Evolutionary conservation across 148 eudicot genomes (phyloP).

Genomic region (Rhododendron griersonianum): DNA sequence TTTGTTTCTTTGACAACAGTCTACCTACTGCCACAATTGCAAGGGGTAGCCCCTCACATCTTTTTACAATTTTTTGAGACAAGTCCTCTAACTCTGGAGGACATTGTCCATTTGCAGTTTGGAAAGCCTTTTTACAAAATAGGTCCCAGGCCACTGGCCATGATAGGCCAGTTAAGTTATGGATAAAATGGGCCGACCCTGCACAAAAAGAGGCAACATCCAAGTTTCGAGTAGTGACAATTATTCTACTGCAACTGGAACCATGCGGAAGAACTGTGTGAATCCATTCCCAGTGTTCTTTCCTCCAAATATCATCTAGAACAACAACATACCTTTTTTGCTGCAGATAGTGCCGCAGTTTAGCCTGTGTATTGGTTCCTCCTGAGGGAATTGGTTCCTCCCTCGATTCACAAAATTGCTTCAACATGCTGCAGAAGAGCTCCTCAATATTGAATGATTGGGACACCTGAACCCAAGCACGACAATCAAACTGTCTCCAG

Average conservation of each 20-base stretch:
- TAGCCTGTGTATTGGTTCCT: not conserved
- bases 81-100: slow-evolving; percentile 10
- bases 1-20: not conserved
- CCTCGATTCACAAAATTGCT: not conserved
- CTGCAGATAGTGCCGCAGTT: not conserved
- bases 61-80: slow-evolving; percentile 18
- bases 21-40: slow-evolving; percentile 21
- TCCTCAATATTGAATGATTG: not conserved
- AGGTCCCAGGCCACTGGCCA: not conserved
- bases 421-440: not conserved
- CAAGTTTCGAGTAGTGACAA: slow-evolving; percentile 18
- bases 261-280: slow-evolving; percentile 6
- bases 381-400: not conserved
- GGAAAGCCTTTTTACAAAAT: slow-evolving; percentile 21
- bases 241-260: slow-evolving; percentile 12
- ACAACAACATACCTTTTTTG: slow-evolving; percentile 23
- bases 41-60: slow-evolving; percentile 38
- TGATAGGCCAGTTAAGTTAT: not conserved
- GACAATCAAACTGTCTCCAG: slow-evolving; percentile 12
- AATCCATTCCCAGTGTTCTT: slow-evolving; percentile 11
- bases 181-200: not conserved
- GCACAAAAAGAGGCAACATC: slow-evolving; percentile 14
- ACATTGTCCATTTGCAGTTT: not conserved
- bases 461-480: slow-evolving; percentile 25
- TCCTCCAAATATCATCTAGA: slow-evolving; percentile 24